Percentiles rank a stretch among this genome's conserved stretches.
Conservation (phyloP, 1,284 basidiomycete species). For the Golubevia sp. region DNA sequence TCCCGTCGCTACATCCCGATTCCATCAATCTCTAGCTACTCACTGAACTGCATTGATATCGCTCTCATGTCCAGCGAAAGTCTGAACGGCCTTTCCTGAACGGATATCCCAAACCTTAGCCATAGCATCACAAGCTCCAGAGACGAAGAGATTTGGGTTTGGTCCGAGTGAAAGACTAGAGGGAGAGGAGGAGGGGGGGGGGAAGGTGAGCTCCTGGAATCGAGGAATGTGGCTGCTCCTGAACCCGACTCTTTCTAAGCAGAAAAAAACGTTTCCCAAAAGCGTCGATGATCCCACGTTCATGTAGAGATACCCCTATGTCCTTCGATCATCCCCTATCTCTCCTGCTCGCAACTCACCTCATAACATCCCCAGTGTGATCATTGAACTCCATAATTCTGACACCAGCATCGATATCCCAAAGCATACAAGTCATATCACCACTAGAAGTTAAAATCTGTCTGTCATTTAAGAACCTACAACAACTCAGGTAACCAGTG, state of each 20-base stretch:
- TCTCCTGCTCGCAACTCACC: too few species aligned
- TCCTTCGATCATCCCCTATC: too few species aligned
- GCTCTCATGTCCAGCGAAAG: constrained; percentile 96
- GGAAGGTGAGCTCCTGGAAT: constrained; percentile 15
- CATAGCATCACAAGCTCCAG: constrained; percentile 95
- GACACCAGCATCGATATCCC: constrained; percentile 97
- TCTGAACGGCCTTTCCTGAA: constrained; percentile 93
- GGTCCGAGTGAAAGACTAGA: constrained; percentile 88
- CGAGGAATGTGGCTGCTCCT: constrained; percentile 9
- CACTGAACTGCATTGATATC: constrained; percentile 99
- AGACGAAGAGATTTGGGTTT: constrained; percentile 93
- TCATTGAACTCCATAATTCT: constrained; percentile 96
- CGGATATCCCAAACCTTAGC: constrained; percentile 99
- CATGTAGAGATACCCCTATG: too few species aligned
- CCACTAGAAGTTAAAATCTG: constrained; percentile 97
- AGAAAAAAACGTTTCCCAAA: background rate
- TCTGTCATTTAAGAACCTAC: constrained; percentile 95
- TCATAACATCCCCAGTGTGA: constrained; percentile 99
- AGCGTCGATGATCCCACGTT: too few species aligned
- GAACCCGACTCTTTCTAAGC: too few species aligned
- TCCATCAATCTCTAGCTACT: constrained; percentile 61
- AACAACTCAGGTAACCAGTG: constrained; percentile 95
- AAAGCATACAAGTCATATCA: constrained; percentile 99
- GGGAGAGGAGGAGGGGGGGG: background rate
- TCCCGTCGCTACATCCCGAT: too few species aligned